Base-by-base conservation (phyloP, 73 alveolate species). In the Diophrys sp. region DNA sequence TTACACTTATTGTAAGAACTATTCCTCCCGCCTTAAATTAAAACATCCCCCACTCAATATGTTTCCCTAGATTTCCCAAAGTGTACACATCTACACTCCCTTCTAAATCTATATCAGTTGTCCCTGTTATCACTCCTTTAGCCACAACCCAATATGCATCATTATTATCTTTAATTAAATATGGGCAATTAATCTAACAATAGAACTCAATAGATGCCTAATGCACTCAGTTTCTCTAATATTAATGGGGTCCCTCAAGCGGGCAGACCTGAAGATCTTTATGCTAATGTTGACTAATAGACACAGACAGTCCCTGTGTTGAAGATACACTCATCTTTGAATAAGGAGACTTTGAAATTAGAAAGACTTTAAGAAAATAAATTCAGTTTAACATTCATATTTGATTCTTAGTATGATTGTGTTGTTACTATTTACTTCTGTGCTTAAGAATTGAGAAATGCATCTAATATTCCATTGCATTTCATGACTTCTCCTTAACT, bases 401-500 rank as follows among this genome's bases (percentile, higher is more conserved):
- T 87, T 44, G 94, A 87, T 70, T 75, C 94, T 0, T 72, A 71
- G 29, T 87, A 56, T 56, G 94, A 81, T 14, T 87, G 94, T 77
- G 69, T 68, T 0, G 80, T 87, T 33, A 87, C 94, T 1, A 82
- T 87, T 34, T 87, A 74, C 34, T 28, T 87, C 27, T 87, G 94
- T 33, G 80, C 90, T 5, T 53, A 74, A 54, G 94, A 87, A 70
- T 78, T 87, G 33, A 87, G 90, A 75, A 87, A 87, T 70, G 94
- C 94, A n/a, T 73, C 84, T 23, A 87, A 87, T 33, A 77, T 77
- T 67, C 85, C 85, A 8, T 56, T 87, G 0, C 85, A 87, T 72
- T 54, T 32, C 53, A 33, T 86, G 66, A 85, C 87, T 55, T 74
- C 78, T 68, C 90, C 89, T 23, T 71, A 80, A 24, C 80, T 67